Evolutionary conservation across 768 basidiomycete genomes (phyloP), one percentile per base, ranked within the genome.

Genomic region (Leccinum subgranulosum): DNA sequence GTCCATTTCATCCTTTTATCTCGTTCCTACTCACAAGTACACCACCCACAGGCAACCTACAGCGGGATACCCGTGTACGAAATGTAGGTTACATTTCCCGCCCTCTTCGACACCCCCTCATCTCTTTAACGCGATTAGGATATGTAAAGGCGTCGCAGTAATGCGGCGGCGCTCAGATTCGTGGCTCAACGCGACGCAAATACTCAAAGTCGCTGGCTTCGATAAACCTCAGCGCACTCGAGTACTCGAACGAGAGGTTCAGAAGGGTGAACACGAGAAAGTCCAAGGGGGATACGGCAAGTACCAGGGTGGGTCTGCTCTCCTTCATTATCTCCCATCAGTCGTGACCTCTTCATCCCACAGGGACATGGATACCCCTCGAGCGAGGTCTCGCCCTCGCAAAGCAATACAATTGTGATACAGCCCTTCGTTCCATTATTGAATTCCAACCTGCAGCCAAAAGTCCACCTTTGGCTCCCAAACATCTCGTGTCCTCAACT

Each of bases 271-370:
- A 65, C 97, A 99, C 73, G 96, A 98, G 75, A 99, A 99, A 72
- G 95, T 99, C 0, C 97, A 99, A 73, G 97, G 97, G 23, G 97
- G 97, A 3, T 99, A 98, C 73, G 97, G 97, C 64, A 99, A 99
- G 75, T 98, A 98, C 71, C 97, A 99, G 81, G 97, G 97, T 95
- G 51, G 60, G 82, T 66, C n/a, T 56, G 54, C 57, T 60, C 47
- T 57, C 21, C 28, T 33, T 39, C 33, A 27, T 46, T 51, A 54
- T 65, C 9, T 10, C 29, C 25, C 31, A 25, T 27, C 33, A 19
- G 15, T 29, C 29, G 29, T 28, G 31, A 61, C 15, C 27, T 33
- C 47, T 41, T 34, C 45, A n/a, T 50, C 17, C 34, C 57, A 29
- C 66, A 98, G 97, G 97, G 14, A 99, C 97, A 23, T 99, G 97